Percentiles rank a stretch among this genome's conserved stretches.
phyloP scores from a whole-genome alignment of 2,329 filamentous ascomycete genomes.

The Penicillium sp. region DNA sequence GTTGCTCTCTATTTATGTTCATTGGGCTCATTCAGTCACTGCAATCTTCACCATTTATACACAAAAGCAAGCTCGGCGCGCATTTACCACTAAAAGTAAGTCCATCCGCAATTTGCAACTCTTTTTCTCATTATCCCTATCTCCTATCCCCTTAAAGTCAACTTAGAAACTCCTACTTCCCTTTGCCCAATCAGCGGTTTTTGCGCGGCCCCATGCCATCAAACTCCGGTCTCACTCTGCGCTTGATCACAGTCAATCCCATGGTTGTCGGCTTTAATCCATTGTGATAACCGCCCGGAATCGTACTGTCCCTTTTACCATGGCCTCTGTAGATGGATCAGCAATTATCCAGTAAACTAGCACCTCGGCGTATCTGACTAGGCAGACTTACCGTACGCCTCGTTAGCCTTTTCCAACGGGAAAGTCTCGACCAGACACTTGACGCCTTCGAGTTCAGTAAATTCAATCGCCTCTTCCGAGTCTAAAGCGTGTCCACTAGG shows the following conservation, averaged over 20 bases:
- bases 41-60: background rate
- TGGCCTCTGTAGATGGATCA: slow-evolving; percentile 13
- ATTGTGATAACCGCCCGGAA: slow-evolving; percentile 58
- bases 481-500: slow-evolving; percentile 58
- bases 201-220: slow-evolving; percentile 4
- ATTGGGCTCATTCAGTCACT: background rate
- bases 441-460: slow-evolving; percentile 51
- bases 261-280: slow-evolving; percentile 23
- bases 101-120: background rate
- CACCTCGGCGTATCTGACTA: background rate
- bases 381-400: slow-evolving; percentile 49
- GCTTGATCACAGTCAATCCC: background rate
- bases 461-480: slow-evolving; percentile 55
- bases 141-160: background rate
- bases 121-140: background rate
- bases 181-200: slow-evolving; percentile 3
- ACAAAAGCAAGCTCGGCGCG: too few species aligned
- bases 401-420: slow-evolving; percentile 48
- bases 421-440: slow-evolving; percentile 60
- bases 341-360: slow-evolving; percentile 49
- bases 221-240: background rate
- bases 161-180: background rate
- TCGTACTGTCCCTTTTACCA: slow-evolving; percentile 46
- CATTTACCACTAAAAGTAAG: background rate
- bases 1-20: slow-evolving; percentile 8